Percentiles rank a stretch among this genome's conserved stretches.
phyloP scores from a whole-genome alignment of 2,329 filamentous ascomycete species.

The Drechmeria coniospora region DNA sequence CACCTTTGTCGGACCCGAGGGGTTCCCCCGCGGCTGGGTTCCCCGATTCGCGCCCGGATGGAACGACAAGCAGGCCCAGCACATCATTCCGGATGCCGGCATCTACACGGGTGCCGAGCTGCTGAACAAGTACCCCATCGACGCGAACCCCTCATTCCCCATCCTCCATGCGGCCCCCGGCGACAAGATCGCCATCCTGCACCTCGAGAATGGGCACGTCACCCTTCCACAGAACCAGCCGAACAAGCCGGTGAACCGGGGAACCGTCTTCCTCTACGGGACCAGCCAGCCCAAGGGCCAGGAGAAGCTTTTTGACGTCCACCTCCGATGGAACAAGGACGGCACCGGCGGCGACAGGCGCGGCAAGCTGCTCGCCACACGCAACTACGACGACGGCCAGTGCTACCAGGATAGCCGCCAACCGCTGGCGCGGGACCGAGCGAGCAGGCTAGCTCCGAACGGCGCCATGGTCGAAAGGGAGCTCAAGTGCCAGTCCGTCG shows the following conservation, averaged over 20 bases:
- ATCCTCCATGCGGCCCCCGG: slow-evolving; percentile 45
- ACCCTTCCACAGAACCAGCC: slow-evolving; percentile 39
- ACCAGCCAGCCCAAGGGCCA: slow-evolving; percentile 40
- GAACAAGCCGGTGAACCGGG: slow-evolving; percentile 48
- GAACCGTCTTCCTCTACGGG: slow-evolving; percentile 62
- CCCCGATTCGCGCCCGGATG: slow-evolving; percentile 39
- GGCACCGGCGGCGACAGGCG: slow-evolving; percentile 69
- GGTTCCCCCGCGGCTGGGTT: slow-evolving; percentile 60
- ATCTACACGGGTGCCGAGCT: slow-evolving; percentile 46
- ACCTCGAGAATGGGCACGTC: slow-evolving; percentile 66
- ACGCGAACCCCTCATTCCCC: slow-evolving; percentile 35
- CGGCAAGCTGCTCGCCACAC: slow-evolving; percentile 59
- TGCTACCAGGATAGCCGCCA: slow-evolving; percentile 68
- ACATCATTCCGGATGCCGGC: slow-evolving; percentile 44
- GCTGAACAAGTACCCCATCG: slow-evolving; percentile 20
- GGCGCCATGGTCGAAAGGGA: slow-evolving; percentile 39
- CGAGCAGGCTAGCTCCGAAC: slow-evolving; percentile 35
- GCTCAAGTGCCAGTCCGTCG: slow-evolving; percentile 67
- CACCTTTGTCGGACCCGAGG: slow-evolving; percentile 51
- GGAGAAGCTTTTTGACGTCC: slow-evolving; percentile 45
- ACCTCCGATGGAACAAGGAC: slow-evolving; percentile 62
- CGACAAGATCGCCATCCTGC: slow-evolving; percentile 50
- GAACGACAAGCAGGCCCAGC: slow-evolving; percentile 41
- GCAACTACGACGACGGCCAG: slow-evolving; percentile 78
- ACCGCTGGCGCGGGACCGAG: slow-evolving; percentile 42